Percentiles rank a stretch among this genome's conserved stretches.
phyloP scores from a whole-genome alignment of 345 rosid species.

The Salix dunnii region DNA sequence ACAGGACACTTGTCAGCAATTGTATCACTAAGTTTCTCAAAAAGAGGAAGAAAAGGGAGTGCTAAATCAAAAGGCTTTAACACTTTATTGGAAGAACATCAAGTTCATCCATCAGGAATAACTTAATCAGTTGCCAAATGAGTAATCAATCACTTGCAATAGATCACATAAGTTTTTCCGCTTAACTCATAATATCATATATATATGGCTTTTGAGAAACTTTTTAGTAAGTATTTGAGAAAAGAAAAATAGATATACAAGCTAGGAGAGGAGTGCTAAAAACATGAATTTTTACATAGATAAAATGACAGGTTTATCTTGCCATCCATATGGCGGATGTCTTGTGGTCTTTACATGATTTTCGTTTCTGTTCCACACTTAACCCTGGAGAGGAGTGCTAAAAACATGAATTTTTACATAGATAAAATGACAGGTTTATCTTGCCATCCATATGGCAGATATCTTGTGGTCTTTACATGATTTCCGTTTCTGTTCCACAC shows the following conservation, averaged over 20 bases:
- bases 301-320: background rate
- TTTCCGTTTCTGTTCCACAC: background rate
- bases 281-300: background rate
- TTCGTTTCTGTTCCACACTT: no score
- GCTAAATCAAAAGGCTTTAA: background rate
- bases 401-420: background rate
- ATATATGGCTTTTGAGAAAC: background rate
- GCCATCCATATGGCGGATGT: background rate
- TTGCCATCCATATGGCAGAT: background rate
- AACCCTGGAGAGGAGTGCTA: background rate
- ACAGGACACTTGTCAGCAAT: background rate
- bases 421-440: background rate
- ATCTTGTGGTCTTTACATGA: background rate
- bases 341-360: background rate
- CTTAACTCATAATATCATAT: background rate
- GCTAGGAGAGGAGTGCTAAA: background rate
- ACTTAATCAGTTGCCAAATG: background rate
- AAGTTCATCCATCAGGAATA: background rate
- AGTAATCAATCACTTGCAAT: background rate
- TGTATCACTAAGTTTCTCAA: background rate
- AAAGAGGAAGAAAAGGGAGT: background rate
- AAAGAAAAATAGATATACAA: background rate
- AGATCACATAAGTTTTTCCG: background rate
- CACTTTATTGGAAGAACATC: background rate
- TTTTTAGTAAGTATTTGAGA: no score